Base-by-base conservation (phyloP, 441 rosid species). In the Adansonia gregorii region DNA sequence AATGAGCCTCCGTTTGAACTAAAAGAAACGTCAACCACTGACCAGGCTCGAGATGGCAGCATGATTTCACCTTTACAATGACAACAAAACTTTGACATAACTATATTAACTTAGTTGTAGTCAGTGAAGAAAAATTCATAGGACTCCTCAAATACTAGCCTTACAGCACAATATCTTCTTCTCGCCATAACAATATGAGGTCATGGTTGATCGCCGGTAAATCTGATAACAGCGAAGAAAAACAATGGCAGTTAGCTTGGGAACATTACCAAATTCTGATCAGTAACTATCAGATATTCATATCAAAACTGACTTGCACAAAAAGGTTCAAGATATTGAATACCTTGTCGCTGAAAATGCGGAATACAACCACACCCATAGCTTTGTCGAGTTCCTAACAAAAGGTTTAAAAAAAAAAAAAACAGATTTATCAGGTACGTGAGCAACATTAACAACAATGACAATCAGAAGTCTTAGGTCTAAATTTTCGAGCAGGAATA, bases 361-460 rank as follows among this genome's bases (percentile, higher is more conserved):
- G 88, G 75, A 93, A 93, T 41, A 60, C 85, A 72, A 92, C 94
- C 69, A 69, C 72, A 70, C 78, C 89, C 98, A 90, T 89, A 66
- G 98, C 98, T 82, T 86, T 89, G 68, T 88, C 89, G 0, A 95
- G 89, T 82, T 88, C 97, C 97, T 92, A 76, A 71, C 59, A 78
- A 73, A 24, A 67, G 73, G 72, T n/a, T n/a, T n/a, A n/a, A n/a
- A n/a, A n/a, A n/a, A n/a, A n/a, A n/a, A n/a, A 73, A 20, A 67
- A n/a, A 51, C 5, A 55, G 63, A 55, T 51, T 70, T 6, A 66
- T 6, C 54, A 67, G 67, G n/a, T 22, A 22, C 8, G 15, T 11
- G 17, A 27, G 6, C 46, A 17, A 8, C 56, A 56, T 45, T 1
- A 20, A 43, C 31, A 39, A 70, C 14, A 6, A 12, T 8, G 64